These are phyloP conservation scores for Echinochloa phyllopogon DNA, from an alignment of 176 grass and related monocot species.

Conservation along the genomic window DNA sequence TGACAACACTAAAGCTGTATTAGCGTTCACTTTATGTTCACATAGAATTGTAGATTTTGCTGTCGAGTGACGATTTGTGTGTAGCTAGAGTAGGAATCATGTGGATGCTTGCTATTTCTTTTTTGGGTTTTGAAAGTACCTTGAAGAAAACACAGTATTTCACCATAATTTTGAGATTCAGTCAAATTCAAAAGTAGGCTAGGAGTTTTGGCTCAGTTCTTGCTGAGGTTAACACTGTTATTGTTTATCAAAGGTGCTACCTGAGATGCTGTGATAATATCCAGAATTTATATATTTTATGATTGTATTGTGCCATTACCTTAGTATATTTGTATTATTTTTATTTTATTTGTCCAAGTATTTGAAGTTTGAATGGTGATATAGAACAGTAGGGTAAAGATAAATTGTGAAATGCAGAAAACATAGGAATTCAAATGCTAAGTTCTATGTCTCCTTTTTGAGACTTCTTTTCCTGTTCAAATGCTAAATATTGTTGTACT, in stretches of 20 bases:
- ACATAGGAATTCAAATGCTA: neutral
- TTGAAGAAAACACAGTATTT: neutral
- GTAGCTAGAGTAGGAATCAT: neutral
- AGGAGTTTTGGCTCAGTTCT: neutral
- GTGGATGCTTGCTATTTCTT: neutral
- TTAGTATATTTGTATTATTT: slow-evolving; percentile 1
- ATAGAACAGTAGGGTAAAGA: neutral
- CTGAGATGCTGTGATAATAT: neutral
- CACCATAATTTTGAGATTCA: neutral
- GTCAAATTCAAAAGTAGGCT: neutral
- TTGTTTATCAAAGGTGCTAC: neutral
- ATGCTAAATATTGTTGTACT: slow-evolving; percentile 9
- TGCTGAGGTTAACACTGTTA: neutral
- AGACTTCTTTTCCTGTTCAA: slow-evolving; percentile 4
- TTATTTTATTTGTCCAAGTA: slow-evolving; percentile 4
- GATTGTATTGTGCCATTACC: neutral
- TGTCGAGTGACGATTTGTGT: neutral
- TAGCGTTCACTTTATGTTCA: neutral
- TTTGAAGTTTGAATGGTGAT: neutral
- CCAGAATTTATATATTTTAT: neutral
- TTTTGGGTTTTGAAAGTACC: neutral
- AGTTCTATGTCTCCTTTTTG: neutral
- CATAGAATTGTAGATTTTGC: neutral
- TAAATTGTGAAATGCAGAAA: neutral
- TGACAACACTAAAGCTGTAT: neutral